These are phyloP conservation scores for Bryoerythrophyllum caledonicum DNA, from an alignment of 225 moss, liverwort and hornwort genomes.

Conservation along the genomic window DNA sequence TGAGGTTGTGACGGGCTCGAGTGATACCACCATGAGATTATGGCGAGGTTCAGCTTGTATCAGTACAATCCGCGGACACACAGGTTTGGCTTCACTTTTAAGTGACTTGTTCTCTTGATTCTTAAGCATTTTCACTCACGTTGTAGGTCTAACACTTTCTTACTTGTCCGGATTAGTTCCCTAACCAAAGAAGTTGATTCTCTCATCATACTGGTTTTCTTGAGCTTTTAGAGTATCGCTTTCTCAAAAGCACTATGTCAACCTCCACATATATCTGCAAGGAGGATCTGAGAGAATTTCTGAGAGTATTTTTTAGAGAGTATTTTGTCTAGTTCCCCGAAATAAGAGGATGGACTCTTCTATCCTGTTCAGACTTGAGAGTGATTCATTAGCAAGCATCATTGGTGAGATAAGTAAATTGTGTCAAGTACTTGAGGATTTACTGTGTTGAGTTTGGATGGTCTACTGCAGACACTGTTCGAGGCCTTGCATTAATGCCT, in stretches of 20 bases:
- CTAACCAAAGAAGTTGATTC: not conserved
- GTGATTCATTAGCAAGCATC: not conserved
- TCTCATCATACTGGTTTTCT: slow-evolving; percentile 16
- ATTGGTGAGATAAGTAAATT: slow-evolving; percentile 15
- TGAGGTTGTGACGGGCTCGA: slow-evolving; percentile 91
- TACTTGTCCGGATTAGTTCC: not conserved
- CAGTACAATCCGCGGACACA: slow-evolving; percentile 79
- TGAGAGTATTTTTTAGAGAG: not conserved
- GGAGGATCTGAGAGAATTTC: too few species aligned
- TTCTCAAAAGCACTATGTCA: slow-evolving; percentile 6
- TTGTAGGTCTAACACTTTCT: slow-evolving; percentile 10
- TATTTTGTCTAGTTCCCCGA: not conserved
- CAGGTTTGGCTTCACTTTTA: slow-evolving; percentile 53
- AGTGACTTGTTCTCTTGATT: slow-evolving; percentile 4
- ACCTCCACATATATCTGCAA: too few species aligned
- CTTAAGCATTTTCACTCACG: slow-evolving; percentile 1
- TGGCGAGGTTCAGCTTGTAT: slow-evolving; percentile 90
- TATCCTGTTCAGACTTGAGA: slow-evolving; percentile 1
- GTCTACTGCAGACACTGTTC: slow-evolving; percentile 82
- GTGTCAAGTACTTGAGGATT: not conserved
- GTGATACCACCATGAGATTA: slow-evolving; percentile 86
- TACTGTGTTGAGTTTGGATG: slow-evolving; percentile 32
- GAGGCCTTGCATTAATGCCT: slow-evolving; percentile 80
- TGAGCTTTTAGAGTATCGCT: not conserved
- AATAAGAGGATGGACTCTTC: not conserved